These are phyloP conservation scores for Hypomyces perniciosus DNA, from an alignment of 2,329 filamentous ascomycete species.

Conservation along the genomic window DNA sequence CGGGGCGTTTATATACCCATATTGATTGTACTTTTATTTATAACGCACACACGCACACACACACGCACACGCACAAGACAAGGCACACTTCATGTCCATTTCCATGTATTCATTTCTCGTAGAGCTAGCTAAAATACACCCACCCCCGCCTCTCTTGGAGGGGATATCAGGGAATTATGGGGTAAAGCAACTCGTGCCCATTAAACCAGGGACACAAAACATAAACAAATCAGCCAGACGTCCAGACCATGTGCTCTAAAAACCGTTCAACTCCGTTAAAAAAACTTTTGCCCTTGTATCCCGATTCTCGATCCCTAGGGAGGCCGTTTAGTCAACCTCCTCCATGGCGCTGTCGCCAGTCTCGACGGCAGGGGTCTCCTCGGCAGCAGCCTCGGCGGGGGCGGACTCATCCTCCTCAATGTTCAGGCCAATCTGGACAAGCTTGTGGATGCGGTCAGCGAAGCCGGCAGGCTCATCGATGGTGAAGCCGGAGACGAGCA, in stretches of 20 bases:
- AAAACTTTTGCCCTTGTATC: conserved; percentile 36
- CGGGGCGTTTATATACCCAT: too few species aligned
- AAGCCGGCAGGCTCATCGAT: conserved; percentile 98
- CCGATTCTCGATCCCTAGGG: conserved; percentile 23
- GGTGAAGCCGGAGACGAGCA: conserved; percentile 98
- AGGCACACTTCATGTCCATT: conserved; percentile 1
- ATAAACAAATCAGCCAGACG: conserved; percentile 27
- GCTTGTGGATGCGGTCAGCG: conserved; percentile 99
- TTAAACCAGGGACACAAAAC: conserved; percentile 20
- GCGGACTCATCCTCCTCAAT: conserved; percentile 85
- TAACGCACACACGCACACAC: background rate
- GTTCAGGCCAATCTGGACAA: conserved; percentile 95
- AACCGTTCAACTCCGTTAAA: conserved; percentile 37
- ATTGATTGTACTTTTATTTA: background rate
- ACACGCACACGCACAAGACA: background rate
- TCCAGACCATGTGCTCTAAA: conserved; percentile 29
- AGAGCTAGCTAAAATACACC: conserved; percentile 38
- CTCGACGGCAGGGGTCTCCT: conserved; percentile 53
- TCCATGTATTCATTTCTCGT: conserved; percentile 29
- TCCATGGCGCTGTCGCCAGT: conserved; percentile 95
- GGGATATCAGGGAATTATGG: conserved; percentile 29
- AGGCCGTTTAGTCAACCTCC: conserved; percentile 82
- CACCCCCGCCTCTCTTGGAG: conserved; percentile 18
- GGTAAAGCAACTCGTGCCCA: conserved; percentile 22
- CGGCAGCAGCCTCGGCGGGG: conserved; percentile 51